Base-by-base conservation (phyloP, 257 asterid species). In the Eucommia ulmoides region DNA sequence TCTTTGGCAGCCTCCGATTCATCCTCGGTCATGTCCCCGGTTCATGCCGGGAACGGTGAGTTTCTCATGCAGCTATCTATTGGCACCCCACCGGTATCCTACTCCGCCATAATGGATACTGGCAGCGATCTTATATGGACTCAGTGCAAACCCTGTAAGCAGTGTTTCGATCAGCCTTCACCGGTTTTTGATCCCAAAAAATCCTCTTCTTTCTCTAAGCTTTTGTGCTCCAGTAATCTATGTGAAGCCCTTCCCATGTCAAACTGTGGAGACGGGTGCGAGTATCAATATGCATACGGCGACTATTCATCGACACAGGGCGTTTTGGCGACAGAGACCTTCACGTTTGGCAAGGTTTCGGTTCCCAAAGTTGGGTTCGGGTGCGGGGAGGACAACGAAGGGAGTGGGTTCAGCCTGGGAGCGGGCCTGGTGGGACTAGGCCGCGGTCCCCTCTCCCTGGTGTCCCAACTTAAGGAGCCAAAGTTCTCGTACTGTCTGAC, bases 361-460 rank as follows among this genome's bases (percentile, higher is more conserved):
- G 56, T 81, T 3, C 69, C 70, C 0, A 64, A 71, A 4, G 51
- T 88, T 0, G 93, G 74, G 24, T 88, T 88, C 24, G 97, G 97
- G 3, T 88, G 95, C n/a, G 95, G 97, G 2, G 61, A 53, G 3
- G 81, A 78, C 15, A 88, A 88, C 41, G 79, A 83, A 17, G 93
- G 94, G 0, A 58, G 67, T 19, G 86, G 86, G 19, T 83, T 88
- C 41, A 67, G 59, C n/a, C 86, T 74, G 63, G 95, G 91, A 0
- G 85, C 82, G 7, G 97, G 97, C 44, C 67, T 88, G 1, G 88
- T 83, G 6, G 97, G 97, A 1, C 54, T 88, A 59, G 95, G 97
- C 9, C 73, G 95, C 0, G 97, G 97, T 0, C 81, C 93, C 0
- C 21, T 88, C 2, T 83, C 97, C 0, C 73, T 88, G 7, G 86